Base-by-base conservation (phyloP, 768 basidiomycete species). In the Suillus discolor region DNA sequence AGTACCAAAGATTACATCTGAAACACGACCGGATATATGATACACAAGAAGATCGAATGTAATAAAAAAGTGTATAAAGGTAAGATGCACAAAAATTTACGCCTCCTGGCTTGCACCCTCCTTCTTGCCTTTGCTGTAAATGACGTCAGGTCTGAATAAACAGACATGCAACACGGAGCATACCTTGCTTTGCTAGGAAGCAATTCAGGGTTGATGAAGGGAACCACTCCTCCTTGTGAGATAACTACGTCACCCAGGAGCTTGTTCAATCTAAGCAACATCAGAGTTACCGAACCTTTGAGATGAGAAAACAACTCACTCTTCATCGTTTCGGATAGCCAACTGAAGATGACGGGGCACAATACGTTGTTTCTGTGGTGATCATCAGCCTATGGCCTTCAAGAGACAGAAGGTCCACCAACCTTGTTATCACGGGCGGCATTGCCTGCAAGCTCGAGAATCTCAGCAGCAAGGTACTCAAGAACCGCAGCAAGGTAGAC, bases 261-360 rank as follows among this genome's bases (percentile, higher is more conserved):
- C 71, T 87, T 91, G 81, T 91, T 90, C 71, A 93, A 75, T 78
- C 88, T 88, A 59, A 0, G 64, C 23, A 28, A 39, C 3, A 6
- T 66, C 49, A 34, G 61, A 49, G 51, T 25, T 25, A 20, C 20
- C 15, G 12, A 47, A 61, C 11, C 9, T 11, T 41, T 11, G 9
- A 47, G 20, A 34, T 38, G 0, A 34, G 61, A 34, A 4, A 61
- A 42, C 28, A 47, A 74, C 82, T 66, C 74, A 90, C 89, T 91
- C 93, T 76, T 95, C 93, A 66, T 94, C 93, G 77, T 95, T 94
- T 70, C 94, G 87, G 79, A 96, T 94, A 69, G 95, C 94, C 63
- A 96, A 88, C 74, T 96, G 95, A 59, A 96, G 79, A 80, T 96
- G 95, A 73, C 95, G 89, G 63, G 94, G 95, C 28, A 96, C 92